Evolutionary conservation across 2,329 filamentous ascomycete species (phyloP).

Genomic region (Talaromyces sp.): DNA sequence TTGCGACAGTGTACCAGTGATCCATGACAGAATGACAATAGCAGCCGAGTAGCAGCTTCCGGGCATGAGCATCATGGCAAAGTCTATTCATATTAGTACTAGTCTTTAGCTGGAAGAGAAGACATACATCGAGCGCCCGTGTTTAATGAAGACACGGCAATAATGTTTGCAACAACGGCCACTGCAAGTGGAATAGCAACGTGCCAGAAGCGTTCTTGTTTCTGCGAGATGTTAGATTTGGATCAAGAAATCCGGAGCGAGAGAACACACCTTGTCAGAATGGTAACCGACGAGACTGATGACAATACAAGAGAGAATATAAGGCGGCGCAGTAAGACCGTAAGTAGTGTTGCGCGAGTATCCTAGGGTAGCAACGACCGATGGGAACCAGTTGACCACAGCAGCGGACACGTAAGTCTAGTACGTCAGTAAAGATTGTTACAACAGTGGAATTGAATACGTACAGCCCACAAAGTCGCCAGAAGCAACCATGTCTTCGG

Average conservation of each 20-base stretch:
- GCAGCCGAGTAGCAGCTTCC: constrained; percentile 20
- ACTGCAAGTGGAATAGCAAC: constrained; percentile 27
- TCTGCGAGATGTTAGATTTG: constrained; percentile 10
- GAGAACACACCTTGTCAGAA: constrained; percentile 24
- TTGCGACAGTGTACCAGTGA: constrained; percentile 18
- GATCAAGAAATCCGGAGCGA: too few species aligned
- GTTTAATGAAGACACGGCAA: constrained; percentile 29
- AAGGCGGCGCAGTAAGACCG: constrained; percentile 42
- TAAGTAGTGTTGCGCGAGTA: constrained; percentile 47
- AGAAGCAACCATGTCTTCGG: constrained; percentile 39
- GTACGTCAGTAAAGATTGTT: constrained; percentile 24
- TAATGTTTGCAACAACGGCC: constrained; percentile 30
- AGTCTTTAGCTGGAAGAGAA: background rate
- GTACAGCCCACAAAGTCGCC: constrained; percentile 29
- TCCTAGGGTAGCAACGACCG: constrained; percentile 44
- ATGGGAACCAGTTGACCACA: constrained; percentile 45
- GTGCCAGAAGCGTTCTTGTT: constrained; percentile 28
- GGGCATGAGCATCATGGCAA: constrained; percentile 33
- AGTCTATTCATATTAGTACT: constrained; percentile 19
- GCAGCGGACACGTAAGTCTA: constrained; percentile 42
- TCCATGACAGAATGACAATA: constrained; percentile 21
- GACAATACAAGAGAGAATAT: constrained; percentile 29
- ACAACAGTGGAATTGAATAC: constrained; percentile 15
- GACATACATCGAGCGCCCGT: constrained; percentile 26
- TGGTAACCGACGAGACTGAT: constrained; percentile 33